Evolutionary conservation across 148 eudicot genomes (phyloP).

Genomic region (Gaultheria prostrata): DNA sequence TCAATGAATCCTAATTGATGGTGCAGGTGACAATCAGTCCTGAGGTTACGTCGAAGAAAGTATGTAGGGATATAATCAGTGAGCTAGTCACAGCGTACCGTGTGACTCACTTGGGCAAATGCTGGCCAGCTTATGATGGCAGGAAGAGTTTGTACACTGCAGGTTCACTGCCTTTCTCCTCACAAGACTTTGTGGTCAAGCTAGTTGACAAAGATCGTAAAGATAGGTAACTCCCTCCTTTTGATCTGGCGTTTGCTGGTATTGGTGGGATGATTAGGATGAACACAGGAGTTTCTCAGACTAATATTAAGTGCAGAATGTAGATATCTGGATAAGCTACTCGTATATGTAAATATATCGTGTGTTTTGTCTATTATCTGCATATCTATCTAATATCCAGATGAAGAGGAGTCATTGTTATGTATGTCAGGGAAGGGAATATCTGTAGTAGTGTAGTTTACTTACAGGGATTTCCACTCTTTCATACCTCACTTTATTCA

Average conservation of each 20-base stretch:
- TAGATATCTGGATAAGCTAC: no score
- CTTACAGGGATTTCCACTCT: no score
- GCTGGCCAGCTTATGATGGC: conserved; percentile 62
- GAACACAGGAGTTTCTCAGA: not conserved
- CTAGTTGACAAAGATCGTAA: conserved; percentile 29
- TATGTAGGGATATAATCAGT: conserved; percentile 43
- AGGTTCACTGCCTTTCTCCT: conserved; percentile 56
- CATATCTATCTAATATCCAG: no score
- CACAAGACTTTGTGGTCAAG: conserved; percentile 57
- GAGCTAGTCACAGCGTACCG: conserved; percentile 28
- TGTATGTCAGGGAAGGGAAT: no score
- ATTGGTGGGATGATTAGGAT: not conserved
- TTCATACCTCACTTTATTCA: not conserved
- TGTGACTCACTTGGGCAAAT: conserved; percentile 33
- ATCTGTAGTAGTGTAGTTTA: no score
- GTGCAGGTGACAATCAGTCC: conserved; percentile 61
- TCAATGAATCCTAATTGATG: not conserved
- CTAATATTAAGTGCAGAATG: no score
- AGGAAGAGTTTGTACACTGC: conserved; percentile 62
- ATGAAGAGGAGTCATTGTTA: no score
- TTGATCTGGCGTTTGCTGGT: not conserved
- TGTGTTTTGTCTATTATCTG: no score
- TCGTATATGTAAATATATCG: not conserved
- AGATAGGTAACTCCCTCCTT: conserved; percentile 19
- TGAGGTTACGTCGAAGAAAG: conserved; percentile 47